phyloP scores from a whole-genome alignment of 2,329 filamentous ascomycete species.

The Fusarium sp. region DNA sequence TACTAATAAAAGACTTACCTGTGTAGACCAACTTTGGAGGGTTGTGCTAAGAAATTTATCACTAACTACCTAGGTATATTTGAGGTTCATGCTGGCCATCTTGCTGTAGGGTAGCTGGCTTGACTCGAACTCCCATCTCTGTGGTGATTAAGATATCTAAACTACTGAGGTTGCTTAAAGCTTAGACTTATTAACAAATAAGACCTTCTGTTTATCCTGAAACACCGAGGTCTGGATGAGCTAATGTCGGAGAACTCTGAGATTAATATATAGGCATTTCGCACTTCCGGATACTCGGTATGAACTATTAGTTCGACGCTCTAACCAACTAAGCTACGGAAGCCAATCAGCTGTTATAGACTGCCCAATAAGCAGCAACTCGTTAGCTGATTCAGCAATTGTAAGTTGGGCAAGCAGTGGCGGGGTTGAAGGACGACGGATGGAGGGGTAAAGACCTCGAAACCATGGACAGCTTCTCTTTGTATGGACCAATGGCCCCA shows the following conservation, averaged over 20 bases:
- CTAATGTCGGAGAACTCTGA: too few relatives aligned
- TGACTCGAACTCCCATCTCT: neutral
- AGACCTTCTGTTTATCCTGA: neutral
- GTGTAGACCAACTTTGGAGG: neutral
- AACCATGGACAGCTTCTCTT: slow-evolving; percentile 3
- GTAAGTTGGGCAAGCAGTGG: slow-evolving; percentile 10
- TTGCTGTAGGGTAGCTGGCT: neutral
- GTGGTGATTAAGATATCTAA: neutral
- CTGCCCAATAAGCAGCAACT: neutral
- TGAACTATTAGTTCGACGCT: slow-evolving; percentile 44
- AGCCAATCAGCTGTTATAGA: slow-evolving; percentile 34
- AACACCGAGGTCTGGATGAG: too few relatives aligned
- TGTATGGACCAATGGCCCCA: neutral
- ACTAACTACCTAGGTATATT: too few relatives aligned
- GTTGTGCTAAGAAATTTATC: too few relatives aligned
- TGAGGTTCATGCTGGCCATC: neutral
- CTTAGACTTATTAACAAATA: neutral
- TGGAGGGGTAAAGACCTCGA: slow-evolving; percentile 16
- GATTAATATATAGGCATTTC: too few relatives aligned
- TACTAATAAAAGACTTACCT: neutral
- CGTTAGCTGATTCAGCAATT: slow-evolving; percentile 1
- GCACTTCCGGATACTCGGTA: slow-evolving; percentile 27
- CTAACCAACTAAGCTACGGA: slow-evolving; percentile 46
- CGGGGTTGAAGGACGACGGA: slow-evolving; percentile 22
- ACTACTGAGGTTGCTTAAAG: neutral